These are phyloP conservation scores for Xylaria digitata DNA, from an alignment of 2,329 filamentous ascomycete genomes.

Conservation along the genomic window DNA sequence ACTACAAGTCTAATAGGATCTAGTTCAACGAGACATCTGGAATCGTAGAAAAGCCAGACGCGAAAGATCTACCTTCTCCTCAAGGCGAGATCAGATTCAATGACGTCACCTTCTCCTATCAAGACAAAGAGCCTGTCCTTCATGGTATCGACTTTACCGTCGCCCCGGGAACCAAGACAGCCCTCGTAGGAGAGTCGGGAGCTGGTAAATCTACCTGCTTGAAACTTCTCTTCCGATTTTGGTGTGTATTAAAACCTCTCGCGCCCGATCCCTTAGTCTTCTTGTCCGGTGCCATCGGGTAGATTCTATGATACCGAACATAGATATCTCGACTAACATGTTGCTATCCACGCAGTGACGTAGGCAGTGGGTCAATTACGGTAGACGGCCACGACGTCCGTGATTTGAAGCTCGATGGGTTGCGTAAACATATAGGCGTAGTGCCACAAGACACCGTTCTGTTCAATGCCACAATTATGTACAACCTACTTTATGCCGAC, in stretches of 20 bases:
- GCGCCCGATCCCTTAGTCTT: too few relatives aligned
- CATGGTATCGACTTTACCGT: conserved; percentile 57
- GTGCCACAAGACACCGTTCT: conserved; percentile 67
- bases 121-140: conserved; percentile 54
- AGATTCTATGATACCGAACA: too few relatives aligned
- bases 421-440: conserved; percentile 65
- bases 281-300: too few relatives aligned
- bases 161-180: conserved; percentile 58
- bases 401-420: conserved; percentile 55
- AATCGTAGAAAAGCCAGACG: conserved; percentile 56
- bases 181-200: conserved; percentile 60
- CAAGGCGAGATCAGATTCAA: conserved; percentile 57
- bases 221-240: conserved; percentile 66
- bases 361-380: conserved; percentile 62
- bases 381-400: conserved; percentile 69
- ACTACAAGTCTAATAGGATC: conserved; percentile 15
- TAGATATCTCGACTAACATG: too few relatives aligned
- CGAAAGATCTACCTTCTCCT: conserved; percentile 48
- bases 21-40: conserved; percentile 58
- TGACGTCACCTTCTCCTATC: conserved; percentile 58
- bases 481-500: conserved; percentile 68
- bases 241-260: too few relatives aligned
- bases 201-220: conserved; percentile 68
- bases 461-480: conserved; percentile 69
- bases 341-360: conserved; percentile 51